Evolutionary conservation across 1,139 yeast species (phyloP).

Genomic region (Taiozyma sp.): DNA sequence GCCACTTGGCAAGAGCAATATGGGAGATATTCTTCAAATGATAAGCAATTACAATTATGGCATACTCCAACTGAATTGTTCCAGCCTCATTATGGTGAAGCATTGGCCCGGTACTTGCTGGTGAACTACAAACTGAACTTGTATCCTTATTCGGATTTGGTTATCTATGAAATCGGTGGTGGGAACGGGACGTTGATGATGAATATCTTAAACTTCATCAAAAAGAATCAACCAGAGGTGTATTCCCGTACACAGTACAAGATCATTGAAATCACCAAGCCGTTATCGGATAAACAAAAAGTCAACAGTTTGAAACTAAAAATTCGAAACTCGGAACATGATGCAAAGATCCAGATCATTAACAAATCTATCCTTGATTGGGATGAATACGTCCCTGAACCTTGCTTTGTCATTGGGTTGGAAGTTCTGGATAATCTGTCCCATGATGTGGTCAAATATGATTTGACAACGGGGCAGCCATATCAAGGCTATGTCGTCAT

Average conservation of each 20-base stretch:
- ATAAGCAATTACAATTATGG: slow-evolving; percentile 59
- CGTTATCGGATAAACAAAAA: slow-evolving; percentile 62
- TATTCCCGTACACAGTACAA: slow-evolving; percentile 64
- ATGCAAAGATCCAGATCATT: slow-evolving; percentile 53
- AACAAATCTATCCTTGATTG: slow-evolving; percentile 77
- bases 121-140: slow-evolving; percentile 64
- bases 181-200: slow-evolving; percentile 88
- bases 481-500: slow-evolving; percentile 75
- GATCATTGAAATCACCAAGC: slow-evolving; percentile 72
- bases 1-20: slow-evolving; percentile 68
- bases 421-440: slow-evolving; percentile 86
- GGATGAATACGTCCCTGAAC: slow-evolving; percentile 58
- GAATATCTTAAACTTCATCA: slow-evolving; percentile 66
- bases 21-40: slow-evolving; percentile 43
- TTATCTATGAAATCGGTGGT: slow-evolving; percentile 86
- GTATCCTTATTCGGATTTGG: slow-evolving; percentile 61
- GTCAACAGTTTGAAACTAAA: slow-evolving; percentile 17
- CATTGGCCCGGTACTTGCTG: slow-evolving; percentile 69
- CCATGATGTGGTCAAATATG: slow-evolving; percentile 79
- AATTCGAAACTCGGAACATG: slow-evolving; percentile 21
- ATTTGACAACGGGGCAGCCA: slow-evolving; percentile 61
- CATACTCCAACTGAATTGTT: slow-evolving; percentile 88
- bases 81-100: slow-evolving; percentile 81
- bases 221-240: slow-evolving; percentile 63
- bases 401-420: slow-evolving; percentile 75